Conservation (phyloP, 73 alveolate genomes). For the Durusdinium trenchii region DNA sequence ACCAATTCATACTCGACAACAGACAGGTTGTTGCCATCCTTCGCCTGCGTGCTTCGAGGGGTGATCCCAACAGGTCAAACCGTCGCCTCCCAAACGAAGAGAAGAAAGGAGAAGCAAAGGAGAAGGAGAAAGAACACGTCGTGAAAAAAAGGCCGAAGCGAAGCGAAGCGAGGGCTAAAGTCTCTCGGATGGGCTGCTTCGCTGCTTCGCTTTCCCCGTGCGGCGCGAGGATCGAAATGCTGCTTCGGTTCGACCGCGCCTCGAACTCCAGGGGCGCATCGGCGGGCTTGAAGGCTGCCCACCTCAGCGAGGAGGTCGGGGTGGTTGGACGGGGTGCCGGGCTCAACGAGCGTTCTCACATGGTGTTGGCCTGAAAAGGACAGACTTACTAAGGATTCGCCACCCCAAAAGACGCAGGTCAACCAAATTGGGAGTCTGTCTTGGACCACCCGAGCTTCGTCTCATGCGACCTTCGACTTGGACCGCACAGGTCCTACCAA, state of each 20-base stretch:
- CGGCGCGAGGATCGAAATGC: no score
- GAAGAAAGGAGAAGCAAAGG: not conserved
- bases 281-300: conserved; percentile 79
- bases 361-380: not conserved
- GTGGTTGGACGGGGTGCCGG: not conserved
- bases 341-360: no score
- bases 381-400: not conserved
- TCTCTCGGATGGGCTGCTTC: not conserved
- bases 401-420: not conserved
- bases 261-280: conserved; percentile 62
- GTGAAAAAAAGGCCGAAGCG: no score
- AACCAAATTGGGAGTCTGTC: no score
- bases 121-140: not conserved
- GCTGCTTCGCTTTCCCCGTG: not conserved
- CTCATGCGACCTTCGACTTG: no score
- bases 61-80: no score
- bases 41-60: conserved; percentile 33
- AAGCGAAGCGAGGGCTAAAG: no score
- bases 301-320: not conserved
- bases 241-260: not conserved
- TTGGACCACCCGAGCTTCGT: no score
- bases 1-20: conserved; percentile 77
- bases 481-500: no score
- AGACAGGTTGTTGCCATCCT: conserved; percentile 35
- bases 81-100: no score